A percentile compares a stretch with the other conserved stretches of the same genome.
Conservation (phyloP, 148 eudicot species). For the Hydrangea macrophylla region DNA sequence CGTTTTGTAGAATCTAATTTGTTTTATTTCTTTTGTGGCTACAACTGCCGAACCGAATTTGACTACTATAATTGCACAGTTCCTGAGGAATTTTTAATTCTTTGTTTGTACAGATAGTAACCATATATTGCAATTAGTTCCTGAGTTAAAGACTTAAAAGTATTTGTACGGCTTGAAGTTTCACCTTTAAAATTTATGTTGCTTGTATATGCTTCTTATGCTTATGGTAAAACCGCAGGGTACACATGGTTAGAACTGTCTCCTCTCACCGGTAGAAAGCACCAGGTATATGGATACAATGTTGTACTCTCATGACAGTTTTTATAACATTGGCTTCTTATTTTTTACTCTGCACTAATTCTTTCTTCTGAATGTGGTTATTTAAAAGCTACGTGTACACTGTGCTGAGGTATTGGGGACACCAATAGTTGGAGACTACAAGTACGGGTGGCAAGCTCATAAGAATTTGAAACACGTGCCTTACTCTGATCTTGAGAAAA, state of each 20-base stretch:
- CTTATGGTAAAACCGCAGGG: slow-evolving; percentile 45
- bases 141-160: background rate
- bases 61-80: no score
- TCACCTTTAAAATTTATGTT: background rate
- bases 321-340: background rate
- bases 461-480: slow-evolving; percentile 41
- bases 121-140: background rate
- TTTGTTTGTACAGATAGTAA: background rate
- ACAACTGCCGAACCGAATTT: background rate
- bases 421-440: slow-evolving; percentile 96
- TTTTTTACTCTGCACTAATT: background rate
- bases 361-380: slow-evolving; percentile 4
- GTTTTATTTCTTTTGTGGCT: background rate
- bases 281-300: slow-evolving; percentile 62
- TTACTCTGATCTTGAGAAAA: slow-evolving; percentile 13
- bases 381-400: slow-evolving; percentile 82
- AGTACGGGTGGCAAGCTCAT: slow-evolving; percentile 96
- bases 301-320: background rate
- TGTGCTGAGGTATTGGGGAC: slow-evolving; percentile 94
- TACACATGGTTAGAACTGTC: slow-evolving; percentile 82
- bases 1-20: background rate
- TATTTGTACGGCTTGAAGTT: background rate
- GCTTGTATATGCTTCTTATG: background rate
- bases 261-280: slow-evolving; percentile 93
- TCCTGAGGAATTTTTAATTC: no score